Evolutionary conservation across 768 basidiomycete species (phyloP), one percentile per base, ranked within the genome.

Genomic region (Sporobolomyces roseus): DNA sequence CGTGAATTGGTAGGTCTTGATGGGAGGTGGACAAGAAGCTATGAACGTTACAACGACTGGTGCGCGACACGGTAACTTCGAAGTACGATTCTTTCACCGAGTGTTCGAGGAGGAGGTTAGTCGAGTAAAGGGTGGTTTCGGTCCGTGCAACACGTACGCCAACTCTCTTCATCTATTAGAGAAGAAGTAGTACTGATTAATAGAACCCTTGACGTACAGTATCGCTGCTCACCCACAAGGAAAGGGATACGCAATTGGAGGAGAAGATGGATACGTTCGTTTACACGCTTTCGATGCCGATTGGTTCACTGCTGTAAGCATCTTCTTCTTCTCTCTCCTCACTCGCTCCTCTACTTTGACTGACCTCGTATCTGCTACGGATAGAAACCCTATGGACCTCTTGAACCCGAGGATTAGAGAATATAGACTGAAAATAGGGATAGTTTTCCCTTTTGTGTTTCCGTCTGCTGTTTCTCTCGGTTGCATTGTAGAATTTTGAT

Each of bases 11-110:
- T 48, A 68, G 66, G 38, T 74, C 49, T 84, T 98, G 36, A 82
- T 96, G 29, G 96, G 96, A 50, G 94, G 96, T 79, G 96, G 96
- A 49, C 96, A 98, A 80, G 94, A 96, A 78, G 96, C 96, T 6
- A 94, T 92, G 91, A 87, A 82, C 75, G 96, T 98, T 58, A 97
- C 96, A 19, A 98, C 92, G 12, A 98, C 94, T 1, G 92, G 91
- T 2, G 76, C 86, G 29, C 86, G 96, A 59, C 91, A 96, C 78
- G 96, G 94, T 27, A 96, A 97, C 80, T 99, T 99, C 78, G 96
- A 98, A 81, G 91, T 92, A 16, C 84, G 93, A 45, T 97, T 99
- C 82, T 98, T 93, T 92, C 94, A 99, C 83, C 61, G 71, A 32
- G 73, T 77, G 9, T 76, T 77, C 43, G 76, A 77, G 61, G 76